Evolutionary conservation across 2,329 filamentous ascomycete genomes (phyloP), one percentile per base, ranked within the genome.

Genomic region (Leptodontidium sp.): DNA sequence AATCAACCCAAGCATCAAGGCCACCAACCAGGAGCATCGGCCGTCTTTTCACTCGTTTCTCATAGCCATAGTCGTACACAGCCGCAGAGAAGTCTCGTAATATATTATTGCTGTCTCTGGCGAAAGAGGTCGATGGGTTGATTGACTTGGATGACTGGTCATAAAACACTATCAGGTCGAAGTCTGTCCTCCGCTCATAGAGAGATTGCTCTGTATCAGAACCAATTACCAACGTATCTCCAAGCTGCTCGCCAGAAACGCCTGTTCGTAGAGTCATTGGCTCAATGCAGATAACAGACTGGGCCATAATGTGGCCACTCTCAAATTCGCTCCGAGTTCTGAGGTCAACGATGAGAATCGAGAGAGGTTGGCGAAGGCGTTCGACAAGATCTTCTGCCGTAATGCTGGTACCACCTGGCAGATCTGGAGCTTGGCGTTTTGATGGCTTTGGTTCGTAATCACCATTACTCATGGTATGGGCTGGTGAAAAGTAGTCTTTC

Each of bases 141-240:
- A 79, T 24, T 70, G 61, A 73, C 21, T 58, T 73, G 38, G 92
- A 84, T 78, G 85, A 70, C 72, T 95, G 87, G 78, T 99, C 94
- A 78, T 98, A 97, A 75, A 97, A 96, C 0, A 99, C 92, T 12
- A 99, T 87, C 52, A 98, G 81, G 73, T 98, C 94, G 75, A 92
- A 97, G 66, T 91, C 85, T 71, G 94, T 86, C 15, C 91, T 87
- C 66, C 88, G 83, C 52, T 88, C 89, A 75, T 97, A 97, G 40
- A 93, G 83, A 1, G 84, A 81, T 73, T 92, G 90, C 78, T 99
- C 96, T n/a, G 84, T 80, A n/a, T 88, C 83, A 0, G 92, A 91
- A 0, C 89, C 90, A 6, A 96, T 80, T 1, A 93, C 84, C 74
- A 94, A 84, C 69, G 89, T 89, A 69, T 94, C 91, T 21, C 83